Conservation (phyloP, 768 basidiomycete species). For the Leccinum arenicola region DNA sequence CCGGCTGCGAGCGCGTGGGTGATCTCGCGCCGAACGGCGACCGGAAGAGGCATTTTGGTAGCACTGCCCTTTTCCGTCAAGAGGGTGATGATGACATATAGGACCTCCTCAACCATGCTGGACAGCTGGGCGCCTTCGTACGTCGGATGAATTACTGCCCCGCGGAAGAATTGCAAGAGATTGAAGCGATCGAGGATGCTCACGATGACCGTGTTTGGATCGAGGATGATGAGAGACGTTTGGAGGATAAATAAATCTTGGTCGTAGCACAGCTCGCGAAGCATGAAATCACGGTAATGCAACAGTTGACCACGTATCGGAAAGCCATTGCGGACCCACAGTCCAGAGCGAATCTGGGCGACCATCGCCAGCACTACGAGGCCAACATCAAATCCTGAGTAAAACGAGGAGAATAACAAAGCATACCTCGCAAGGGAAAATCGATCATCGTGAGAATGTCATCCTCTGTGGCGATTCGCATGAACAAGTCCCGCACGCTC, state of each 20-base stretch:
- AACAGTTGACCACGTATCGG: constrained; percentile 91
- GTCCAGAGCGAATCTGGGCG: constrained; percentile 89
- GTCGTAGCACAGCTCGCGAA: constrained; percentile 95
- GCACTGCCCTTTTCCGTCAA: constrained; percentile 80
- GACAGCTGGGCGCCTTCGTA: constrained; percentile 73
- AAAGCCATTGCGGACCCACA: constrained; percentile 98
- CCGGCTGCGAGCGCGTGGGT: constrained; percentile 89
- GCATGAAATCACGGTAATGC: constrained; percentile 95
- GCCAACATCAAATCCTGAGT: background rate
- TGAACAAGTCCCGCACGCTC: constrained; percentile 59
- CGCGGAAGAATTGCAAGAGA: constrained; percentile 76
- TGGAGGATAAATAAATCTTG: constrained; percentile 93
- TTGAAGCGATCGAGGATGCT: constrained; percentile 90
- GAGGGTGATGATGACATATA: constrained; percentile 85
- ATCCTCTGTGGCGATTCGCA: constrained; percentile 60
- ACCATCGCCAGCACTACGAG: constrained; percentile 78
- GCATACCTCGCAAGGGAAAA: constrained; percentile 82
- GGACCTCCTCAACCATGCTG: constrained; percentile 88
- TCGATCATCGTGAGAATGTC: constrained; percentile 78
- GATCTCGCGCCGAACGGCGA: constrained; percentile 77
- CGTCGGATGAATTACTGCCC: constrained; percentile 46
- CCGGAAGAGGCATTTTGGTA: constrained; percentile 58
- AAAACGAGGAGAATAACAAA: background rate
- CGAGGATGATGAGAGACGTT: constrained; percentile 73
- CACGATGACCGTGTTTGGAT: constrained; percentile 76